These are phyloP conservation scores for Plasmodium blacklocki DNA, from an alignment of 169 alveolate genomes.

Conservation along the genomic window DNA sequence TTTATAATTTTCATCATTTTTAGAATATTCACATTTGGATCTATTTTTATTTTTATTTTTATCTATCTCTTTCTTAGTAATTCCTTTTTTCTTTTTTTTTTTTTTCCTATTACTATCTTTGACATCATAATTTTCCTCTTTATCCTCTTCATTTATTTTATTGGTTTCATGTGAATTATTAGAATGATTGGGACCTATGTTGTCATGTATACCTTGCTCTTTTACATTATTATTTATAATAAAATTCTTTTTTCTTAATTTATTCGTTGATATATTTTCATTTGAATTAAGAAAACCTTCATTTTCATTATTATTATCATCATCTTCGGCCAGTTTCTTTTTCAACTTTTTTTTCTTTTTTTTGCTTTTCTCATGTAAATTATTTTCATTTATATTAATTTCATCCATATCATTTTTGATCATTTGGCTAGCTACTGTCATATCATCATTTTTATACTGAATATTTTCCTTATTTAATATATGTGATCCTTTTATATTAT, in stretches of 20 bases:
- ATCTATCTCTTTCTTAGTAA: background rate
- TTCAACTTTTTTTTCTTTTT: too few relatives aligned
- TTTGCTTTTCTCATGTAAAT: too few relatives aligned
- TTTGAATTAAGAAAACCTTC: background rate
- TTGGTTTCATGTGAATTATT: background rate
- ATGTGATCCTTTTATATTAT: background rate
- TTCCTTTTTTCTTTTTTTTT: conserved; percentile 23
- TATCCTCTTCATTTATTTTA: conserved; percentile 5
- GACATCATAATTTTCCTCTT: background rate
- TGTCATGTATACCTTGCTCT: background rate
- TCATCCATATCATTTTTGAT: too few relatives aligned
- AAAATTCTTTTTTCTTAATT: background rate
- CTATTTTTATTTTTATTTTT: background rate
- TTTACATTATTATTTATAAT: background rate
- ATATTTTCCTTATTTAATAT: background rate
- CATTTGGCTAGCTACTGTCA: background rate
- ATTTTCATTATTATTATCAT: background rate
- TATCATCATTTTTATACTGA: background rate
- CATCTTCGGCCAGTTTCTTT: background rate
- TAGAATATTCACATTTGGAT: background rate
- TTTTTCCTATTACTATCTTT: conserved; percentile 13
- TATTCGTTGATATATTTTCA: background rate
- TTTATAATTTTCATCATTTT: background rate
- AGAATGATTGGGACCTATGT: background rate
- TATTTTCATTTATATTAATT: too few relatives aligned